Conservation (phyloP, 352 stramenopile species). For the Thalassiosira mediterranea region DNA sequence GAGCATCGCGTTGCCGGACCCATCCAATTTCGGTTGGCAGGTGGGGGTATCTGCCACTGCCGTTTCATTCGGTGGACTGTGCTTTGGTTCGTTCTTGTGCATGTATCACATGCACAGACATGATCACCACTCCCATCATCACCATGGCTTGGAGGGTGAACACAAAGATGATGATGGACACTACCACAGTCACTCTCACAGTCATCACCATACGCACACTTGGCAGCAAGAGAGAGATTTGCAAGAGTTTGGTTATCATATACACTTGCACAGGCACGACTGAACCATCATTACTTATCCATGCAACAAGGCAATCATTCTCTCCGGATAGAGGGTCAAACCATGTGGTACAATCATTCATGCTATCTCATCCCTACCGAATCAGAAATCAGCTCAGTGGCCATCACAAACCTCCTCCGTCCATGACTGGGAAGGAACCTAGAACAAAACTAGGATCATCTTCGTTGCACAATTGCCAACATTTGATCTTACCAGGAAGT, state of each 20-base stretch:
- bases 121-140: slow-evolving; percentile 19
- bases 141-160: too few species aligned
- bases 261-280: slow-evolving; percentile 35
- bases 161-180: slow-evolving; percentile 6
- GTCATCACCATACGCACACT: slow-evolving; percentile 28
- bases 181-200: slow-evolving; percentile 20
- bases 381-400: too few species aligned
- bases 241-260: slow-evolving; percentile 27
- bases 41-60: slow-evolving; percentile 28
- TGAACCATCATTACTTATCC: too few species aligned
- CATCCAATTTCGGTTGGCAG: slow-evolving; percentile 28
- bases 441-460: too few species aligned
- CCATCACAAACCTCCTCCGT: too few species aligned
- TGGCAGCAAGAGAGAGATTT: slow-evolving; percentile 32
- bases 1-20: slow-evolving; percentile 26
- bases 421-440: too few species aligned
- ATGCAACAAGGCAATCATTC: too few species aligned
- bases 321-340: too few species aligned
- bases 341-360: too few species aligned
- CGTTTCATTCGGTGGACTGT: slow-evolving; percentile 18
- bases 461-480: too few species aligned
- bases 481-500: too few species aligned
- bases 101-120: slow-evolving; percentile 43
- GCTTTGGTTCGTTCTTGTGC: slow-evolving; percentile 23
- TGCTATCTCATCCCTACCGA: too few species aligned